Evolutionary conservation across 163 green algal species (phyloP), one percentile per base, ranked within the genome.

Genomic region (Prototheca cutis): DNA sequence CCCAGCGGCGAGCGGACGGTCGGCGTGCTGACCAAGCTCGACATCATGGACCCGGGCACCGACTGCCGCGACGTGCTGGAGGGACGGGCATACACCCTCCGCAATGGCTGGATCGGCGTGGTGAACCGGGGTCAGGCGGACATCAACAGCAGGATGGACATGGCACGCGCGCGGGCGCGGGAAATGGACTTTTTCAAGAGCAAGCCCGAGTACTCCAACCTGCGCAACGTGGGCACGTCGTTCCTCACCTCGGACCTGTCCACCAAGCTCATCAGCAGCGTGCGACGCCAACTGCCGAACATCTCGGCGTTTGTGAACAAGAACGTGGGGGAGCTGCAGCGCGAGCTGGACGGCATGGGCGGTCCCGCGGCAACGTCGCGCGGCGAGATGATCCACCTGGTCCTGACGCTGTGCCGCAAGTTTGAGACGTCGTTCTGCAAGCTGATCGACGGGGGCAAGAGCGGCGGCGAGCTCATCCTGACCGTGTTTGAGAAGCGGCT

Each of bases 11-110:
- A 88, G 48, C 73, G 86, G 51, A 93, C 85, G 53, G 84, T 93
- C 60, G 85, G 84, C 64, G 89, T 95, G 66, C 80, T 96, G 23
- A 96, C 89, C 33, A 97, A 97, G 76, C 73, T 97, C 34, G 90
- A 97, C 74, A 95, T 97, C 81, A 97, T 97, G 90, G 90, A 97
- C 74, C 83, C 82, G 19, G 90, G 90, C 54, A 95, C 88, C 17
- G 75, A 94, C 71, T 90, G 68, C 48, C 70, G 84, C 18, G 86
- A 94, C 23, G 79, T 94, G 53, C 75, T 94, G 58, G 57, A 87
- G 57, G 84, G 83, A 33, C 65, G 65, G 40, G 77, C 77, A 4
- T 76, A 94, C 45, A 52, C 58, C 47, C 74, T 97, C 59, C 84
- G 86, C 61, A 82, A 94, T 62, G 88, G 90, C 59, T 97, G 87